Conservation (phyloP, 345 rosid species). For the Arabidopsis arenosa region DNA sequence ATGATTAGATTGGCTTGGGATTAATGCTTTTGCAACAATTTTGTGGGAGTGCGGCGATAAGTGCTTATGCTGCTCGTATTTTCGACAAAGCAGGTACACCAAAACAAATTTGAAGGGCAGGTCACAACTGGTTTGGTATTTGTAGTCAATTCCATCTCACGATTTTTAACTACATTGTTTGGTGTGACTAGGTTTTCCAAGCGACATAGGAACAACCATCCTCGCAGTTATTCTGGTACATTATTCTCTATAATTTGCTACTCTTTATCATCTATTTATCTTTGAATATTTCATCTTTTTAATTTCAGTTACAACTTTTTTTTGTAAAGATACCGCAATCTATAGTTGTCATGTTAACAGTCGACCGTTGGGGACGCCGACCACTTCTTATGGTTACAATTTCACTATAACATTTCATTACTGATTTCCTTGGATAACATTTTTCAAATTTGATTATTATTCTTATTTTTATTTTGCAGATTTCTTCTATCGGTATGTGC, state of each 20-base stretch:
- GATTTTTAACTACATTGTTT: background rate
- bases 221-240: constrained; percentile 42
- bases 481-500: constrained; percentile 51
- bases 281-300: background rate
- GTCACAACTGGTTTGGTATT: background rate
- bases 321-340: constrained; percentile 42
- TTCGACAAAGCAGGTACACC: constrained; percentile 44
- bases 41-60: constrained; percentile 44
- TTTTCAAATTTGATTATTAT: background rate
- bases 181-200: constrained; percentile 36
- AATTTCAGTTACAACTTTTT: background rate
- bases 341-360: constrained; percentile 38
- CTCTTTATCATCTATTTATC: no score
- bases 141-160: background rate
- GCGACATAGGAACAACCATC: constrained; percentile 41
- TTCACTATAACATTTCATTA: background rate
- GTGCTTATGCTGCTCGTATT: constrained; percentile 43
- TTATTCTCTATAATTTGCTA: background rate
- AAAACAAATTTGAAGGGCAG: no score
- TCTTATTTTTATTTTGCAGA: constrained; percentile 18
- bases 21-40: constrained; percentile 48
- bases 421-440: background rate
- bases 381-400: constrained; percentile 51
- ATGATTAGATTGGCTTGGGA: constrained; percentile 47
- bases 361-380: constrained; percentile 48